phyloP scores from a whole-genome alignment of 2,329 filamentous ascomycete species.

The Fusarium tuaranense region DNA sequence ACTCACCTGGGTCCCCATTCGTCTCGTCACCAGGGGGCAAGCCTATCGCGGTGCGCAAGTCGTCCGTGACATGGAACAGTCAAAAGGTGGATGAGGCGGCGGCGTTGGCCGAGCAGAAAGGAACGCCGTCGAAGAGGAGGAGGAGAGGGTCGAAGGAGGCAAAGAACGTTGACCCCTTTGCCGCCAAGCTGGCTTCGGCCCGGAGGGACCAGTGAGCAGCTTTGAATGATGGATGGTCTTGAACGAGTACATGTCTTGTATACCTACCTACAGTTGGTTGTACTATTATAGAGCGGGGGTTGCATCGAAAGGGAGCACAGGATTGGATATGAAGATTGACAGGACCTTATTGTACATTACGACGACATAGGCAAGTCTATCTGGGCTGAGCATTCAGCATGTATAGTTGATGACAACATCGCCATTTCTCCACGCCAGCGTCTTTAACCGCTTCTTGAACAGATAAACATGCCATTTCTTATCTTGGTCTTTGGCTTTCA shows the following conservation, averaged over 20 bases:
- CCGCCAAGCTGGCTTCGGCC: conserved; percentile 13
- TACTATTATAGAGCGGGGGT: conserved; percentile 35
- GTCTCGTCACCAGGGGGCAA: neutral
- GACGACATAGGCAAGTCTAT: conserved; percentile 19
- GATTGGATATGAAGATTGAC: conserved; percentile 5
- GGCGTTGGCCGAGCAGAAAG: conserved; percentile 19
- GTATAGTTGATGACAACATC: conserved; percentile 1
- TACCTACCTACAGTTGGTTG: conserved; percentile 25
- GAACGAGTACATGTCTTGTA: conserved; percentile 16
- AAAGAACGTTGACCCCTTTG: conserved; percentile 25
- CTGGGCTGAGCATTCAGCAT: conserved; percentile 9
- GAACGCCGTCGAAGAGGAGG: conserved; percentile 2
- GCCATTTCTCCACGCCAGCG: neutral
- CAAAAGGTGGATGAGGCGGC: conserved; percentile 20
- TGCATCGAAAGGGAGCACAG: conserved; percentile 15
- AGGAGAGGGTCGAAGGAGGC: conserved; percentile 8
- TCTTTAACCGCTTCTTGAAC: too few species aligned
- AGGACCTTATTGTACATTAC: conserved; percentile 29
- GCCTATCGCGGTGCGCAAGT: conserved; percentile 1
- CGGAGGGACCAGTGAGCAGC: conserved; percentile 20
- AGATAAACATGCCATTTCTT: neutral
- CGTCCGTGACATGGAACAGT: conserved; percentile 7
- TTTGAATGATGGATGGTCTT: conserved; percentile 6
- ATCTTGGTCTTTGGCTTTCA: neutral
- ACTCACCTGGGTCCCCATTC: conserved; percentile 33